Percentiles rank a stretch among this genome's conserved stretches.
Conservation (phyloP, 176 grass and related monocot species). For the Calamus simplicifolius region DNA sequence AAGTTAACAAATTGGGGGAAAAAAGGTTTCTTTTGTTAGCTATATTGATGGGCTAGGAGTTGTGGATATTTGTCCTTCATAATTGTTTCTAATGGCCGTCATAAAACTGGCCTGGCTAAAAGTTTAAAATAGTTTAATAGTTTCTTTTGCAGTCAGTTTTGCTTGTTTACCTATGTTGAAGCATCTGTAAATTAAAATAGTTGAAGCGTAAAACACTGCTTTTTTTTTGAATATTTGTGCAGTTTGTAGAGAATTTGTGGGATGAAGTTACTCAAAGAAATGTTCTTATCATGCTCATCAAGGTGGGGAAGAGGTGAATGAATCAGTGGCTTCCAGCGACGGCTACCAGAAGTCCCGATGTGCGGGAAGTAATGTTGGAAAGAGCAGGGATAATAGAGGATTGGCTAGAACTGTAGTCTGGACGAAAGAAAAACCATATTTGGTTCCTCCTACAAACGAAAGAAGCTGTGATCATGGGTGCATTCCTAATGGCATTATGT, state of each 20-base stretch:
- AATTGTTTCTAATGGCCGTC: too few relatives aligned
- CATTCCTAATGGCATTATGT: conserved; percentile 17
- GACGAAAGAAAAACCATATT: conserved; percentile 19
- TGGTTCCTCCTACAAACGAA: conserved; percentile 10
- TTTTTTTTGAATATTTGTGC: conserved; percentile 10
- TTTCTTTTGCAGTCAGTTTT: too few relatives aligned
- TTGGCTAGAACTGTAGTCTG: conserved; percentile 17
- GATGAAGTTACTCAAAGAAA: conserved; percentile 40
- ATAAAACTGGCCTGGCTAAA: too few relatives aligned
- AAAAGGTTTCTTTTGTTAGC: too few relatives aligned
- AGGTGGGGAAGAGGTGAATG: conserved; percentile 19
- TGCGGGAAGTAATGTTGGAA: conserved; percentile 15
- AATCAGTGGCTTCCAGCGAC: conserved; percentile 8
- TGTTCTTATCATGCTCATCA: neutral
- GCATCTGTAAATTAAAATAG: too few relatives aligned
- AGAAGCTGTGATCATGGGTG: conserved; percentile 21
- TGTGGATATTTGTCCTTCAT: too few relatives aligned
- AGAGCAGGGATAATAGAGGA: neutral
- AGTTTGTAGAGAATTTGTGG: conserved; percentile 51
- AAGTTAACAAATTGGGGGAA: too few relatives aligned
- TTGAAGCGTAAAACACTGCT: too few relatives aligned
- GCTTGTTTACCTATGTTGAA: too few relatives aligned
- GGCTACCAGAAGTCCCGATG: conserved; percentile 41
- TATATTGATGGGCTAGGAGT: too few relatives aligned
- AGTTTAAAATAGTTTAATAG: too few relatives aligned